These are phyloP conservation scores for Echinosophora koreensis DNA, from an alignment of 306 rosid genomes.

Conservation along the genomic window DNA sequence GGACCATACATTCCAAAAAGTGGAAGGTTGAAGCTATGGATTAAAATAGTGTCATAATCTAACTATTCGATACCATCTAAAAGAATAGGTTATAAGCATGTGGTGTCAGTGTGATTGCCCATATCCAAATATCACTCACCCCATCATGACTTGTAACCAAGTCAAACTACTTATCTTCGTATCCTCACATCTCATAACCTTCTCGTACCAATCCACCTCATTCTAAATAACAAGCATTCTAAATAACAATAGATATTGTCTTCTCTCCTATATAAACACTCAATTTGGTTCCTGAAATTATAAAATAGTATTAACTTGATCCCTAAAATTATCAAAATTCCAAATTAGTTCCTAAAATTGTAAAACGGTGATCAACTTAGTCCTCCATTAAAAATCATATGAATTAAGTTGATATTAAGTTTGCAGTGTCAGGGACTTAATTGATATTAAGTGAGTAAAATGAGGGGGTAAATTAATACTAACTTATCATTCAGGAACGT, in stretches of 20 bases:
- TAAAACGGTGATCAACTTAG: too few species aligned
- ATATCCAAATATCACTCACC: slow-evolving; percentile 44
- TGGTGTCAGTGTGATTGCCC: slow-evolving; percentile 51
- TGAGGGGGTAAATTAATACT: too few species aligned
- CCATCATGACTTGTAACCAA: slow-evolving; percentile 48
- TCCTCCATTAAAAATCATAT: too few species aligned
- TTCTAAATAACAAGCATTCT: slow-evolving; percentile 12
- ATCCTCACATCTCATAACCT: slow-evolving; percentile 20
- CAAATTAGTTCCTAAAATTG: too few species aligned
- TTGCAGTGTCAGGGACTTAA: too few species aligned
- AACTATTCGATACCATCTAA: slow-evolving; percentile 7
- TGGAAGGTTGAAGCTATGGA: slow-evolving; percentile 14
- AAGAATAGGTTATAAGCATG: slow-evolving; percentile 31
- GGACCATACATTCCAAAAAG: slow-evolving; percentile 10
- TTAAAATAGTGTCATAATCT: slow-evolving; percentile 30
- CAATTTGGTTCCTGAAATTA: too few species aligned
- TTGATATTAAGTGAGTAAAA: too few species aligned
- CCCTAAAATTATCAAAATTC: too few species aligned
- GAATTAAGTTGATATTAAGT: too few species aligned
- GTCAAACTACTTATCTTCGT: slow-evolving; percentile 66
- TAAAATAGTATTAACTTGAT: too few species aligned
- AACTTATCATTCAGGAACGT: too few species aligned
- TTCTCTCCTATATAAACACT: too few species aligned
- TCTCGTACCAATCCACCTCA: slow-evolving; percentile 36
- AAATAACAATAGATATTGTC: not conserved